Conservation (phyloP, 495 filamentous ascomycete species). For the Podospora sp. region DNA sequence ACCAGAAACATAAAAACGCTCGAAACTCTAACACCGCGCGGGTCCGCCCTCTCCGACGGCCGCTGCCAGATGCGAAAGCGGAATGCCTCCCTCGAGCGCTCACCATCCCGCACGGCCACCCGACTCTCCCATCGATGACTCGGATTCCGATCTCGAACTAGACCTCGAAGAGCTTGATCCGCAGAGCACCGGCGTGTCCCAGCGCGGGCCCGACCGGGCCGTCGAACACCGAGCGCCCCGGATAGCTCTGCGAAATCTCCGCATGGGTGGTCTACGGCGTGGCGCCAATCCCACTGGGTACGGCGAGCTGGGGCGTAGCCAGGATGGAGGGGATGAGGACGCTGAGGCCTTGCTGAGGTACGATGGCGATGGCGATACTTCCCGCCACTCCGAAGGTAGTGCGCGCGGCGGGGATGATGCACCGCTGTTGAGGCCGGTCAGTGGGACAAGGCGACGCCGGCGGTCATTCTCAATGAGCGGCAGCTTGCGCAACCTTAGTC, state of each 20-base stretch:
- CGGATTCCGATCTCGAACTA: constrained; percentile 70
- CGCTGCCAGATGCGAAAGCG: constrained; percentile 47
- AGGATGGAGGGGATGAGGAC: constrained; percentile 58
- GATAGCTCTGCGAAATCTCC: constrained; percentile 72
- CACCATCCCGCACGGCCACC: constrained; percentile 53
- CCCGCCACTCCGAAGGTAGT: constrained; percentile 56
- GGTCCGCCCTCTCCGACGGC: neutral
- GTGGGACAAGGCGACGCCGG: constrained; percentile 29
- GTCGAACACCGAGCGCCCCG: constrained; percentile 50
- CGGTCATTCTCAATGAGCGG: constrained; percentile 41
- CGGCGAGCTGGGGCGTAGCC: constrained; percentile 61
- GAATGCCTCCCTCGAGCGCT: constrained; percentile 56
- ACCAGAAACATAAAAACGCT: neutral
- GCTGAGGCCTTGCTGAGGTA: constrained; percentile 59
- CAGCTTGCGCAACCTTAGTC: constrained; percentile 38
- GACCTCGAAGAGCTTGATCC: constrained; percentile 75
- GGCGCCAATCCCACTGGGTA: constrained; percentile 55
- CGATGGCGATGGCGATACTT: constrained; percentile 49
- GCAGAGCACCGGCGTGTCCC: constrained; percentile 36
- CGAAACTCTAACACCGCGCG: constrained; percentile 12
- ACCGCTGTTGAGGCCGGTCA: constrained; percentile 55
- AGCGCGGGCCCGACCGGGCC: neutral
- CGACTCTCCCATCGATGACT: constrained; percentile 55
- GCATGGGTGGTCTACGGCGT: constrained; percentile 59
- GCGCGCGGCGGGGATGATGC: constrained; percentile 63